Evolutionary conservation across 116 monocot species (phyloP).

Genomic region (Phalaenopsis hybrid): DNA sequence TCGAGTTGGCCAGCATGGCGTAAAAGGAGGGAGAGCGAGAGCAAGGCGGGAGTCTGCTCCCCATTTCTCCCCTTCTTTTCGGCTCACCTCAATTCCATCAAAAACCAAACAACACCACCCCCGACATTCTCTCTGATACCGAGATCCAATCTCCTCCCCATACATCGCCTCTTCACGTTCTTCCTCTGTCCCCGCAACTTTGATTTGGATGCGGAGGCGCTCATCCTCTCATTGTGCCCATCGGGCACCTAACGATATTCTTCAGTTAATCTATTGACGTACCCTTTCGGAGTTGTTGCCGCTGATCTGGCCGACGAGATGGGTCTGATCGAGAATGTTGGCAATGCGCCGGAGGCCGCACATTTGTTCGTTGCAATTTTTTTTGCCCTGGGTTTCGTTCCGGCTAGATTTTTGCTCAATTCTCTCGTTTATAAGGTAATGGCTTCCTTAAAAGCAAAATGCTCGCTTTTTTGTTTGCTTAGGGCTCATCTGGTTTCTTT

Average conservation of each 20-base stretch:
- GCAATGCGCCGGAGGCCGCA: background rate
- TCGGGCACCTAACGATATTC: background rate
- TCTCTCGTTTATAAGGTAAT: slow-evolving; percentile 2
- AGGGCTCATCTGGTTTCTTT: too few relatives aligned
- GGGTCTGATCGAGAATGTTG: background rate
- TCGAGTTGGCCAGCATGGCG: background rate
- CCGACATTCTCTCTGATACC: background rate
- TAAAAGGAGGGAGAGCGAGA: background rate
- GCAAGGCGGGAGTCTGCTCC: background rate
- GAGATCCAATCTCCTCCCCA: background rate
- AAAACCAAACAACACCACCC: background rate
- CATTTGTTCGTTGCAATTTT: slow-evolving; percentile 4
- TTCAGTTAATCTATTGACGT: background rate
- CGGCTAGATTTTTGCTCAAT: slow-evolving; percentile 7
- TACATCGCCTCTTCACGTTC: background rate
- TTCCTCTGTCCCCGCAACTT: background rate
- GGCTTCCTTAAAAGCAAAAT: background rate
- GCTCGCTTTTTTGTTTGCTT: background rate
- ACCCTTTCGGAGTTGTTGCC: background rate
- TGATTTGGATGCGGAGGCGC: slow-evolving; percentile 1
- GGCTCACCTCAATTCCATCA: background rate
- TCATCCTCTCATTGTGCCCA: background rate
- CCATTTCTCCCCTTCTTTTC: background rate
- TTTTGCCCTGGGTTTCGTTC: slow-evolving; percentile 6
- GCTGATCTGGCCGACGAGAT: background rate